A percentile compares a stretch with the other conserved stretches of the same genome.
phyloP scores from a whole-genome alignment of 768 basidiomycete species.

The Suillus discolor region DNA sequence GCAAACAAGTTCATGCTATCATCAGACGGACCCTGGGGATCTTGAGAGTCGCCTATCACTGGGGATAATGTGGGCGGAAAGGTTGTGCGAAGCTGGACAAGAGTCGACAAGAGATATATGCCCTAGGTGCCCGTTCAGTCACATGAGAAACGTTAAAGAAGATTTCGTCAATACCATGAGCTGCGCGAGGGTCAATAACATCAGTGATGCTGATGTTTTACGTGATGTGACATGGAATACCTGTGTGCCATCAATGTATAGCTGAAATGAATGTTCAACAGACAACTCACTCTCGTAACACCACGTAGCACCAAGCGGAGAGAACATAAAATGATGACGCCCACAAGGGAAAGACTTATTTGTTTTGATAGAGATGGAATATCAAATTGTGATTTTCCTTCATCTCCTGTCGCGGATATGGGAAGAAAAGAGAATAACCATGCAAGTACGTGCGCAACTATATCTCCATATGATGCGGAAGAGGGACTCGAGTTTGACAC shows the following conservation, averaged over 20 bases:
- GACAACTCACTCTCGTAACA: slow-evolving; percentile 54
- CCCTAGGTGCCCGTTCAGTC: slow-evolving; percentile 45
- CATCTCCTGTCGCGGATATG: slow-evolving; percentile 10
- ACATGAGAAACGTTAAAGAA: slow-evolving; percentile 4
- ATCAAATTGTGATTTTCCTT: slow-evolving; percentile 31
- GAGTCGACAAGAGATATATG: slow-evolving; percentile 80
- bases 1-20: slow-evolving; percentile 58
- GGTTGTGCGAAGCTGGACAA: slow-evolving; percentile 80
- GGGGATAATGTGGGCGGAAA: slow-evolving; percentile 59
- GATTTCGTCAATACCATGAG: slow-evolving; percentile 60
- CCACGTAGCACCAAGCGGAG: slow-evolving; percentile 70
- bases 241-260: slow-evolving; percentile 32
- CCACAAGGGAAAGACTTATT: slow-evolving; percentile 70
- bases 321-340: slow-evolving; percentile 73
- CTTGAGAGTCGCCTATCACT: slow-evolving; percentile 15
- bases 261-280: slow-evolving; percentile 1
- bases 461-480: slow-evolving; percentile 44
- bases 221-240: slow-evolving; percentile 65
- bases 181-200: slow-evolving; percentile 78
- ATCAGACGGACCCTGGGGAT: slow-evolving; percentile 9
- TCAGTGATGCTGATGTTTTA: slow-evolving; percentile 71
- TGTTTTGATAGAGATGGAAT: slow-evolving; percentile 50
- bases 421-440: slow-evolving; percentile 43
- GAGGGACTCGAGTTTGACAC: slow-evolving; percentile 35
- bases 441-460: slow-evolving; percentile 44